phyloP scores from a whole-genome alignment of 2,329 filamentous ascomycete genomes.

The Phoma sp. region DNA sequence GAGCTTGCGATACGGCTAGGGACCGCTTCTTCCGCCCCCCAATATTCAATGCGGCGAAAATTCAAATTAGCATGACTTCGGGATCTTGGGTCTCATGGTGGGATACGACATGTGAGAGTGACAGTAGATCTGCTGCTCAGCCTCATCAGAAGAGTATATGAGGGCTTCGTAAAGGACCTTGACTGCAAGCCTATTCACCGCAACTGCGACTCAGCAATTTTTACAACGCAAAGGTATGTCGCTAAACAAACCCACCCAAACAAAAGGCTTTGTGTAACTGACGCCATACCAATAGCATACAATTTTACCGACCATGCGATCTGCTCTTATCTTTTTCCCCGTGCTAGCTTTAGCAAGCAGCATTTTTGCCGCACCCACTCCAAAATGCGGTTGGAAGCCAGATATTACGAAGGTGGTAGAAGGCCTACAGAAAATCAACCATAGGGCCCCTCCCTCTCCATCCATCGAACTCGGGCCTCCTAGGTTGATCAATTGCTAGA shows the following conservation, averaged over 20 bases:
- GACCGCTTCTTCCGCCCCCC: neutral
- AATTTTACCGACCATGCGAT: conserved; percentile 5
- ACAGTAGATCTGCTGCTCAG: conserved; percentile 1
- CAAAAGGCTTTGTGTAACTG: neutral
- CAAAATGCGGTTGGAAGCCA: conserved; percentile 7
- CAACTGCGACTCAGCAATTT: neutral
- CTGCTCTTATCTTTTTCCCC: conserved; percentile 6
- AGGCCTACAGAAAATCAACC: neutral
- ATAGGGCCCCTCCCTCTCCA: neutral
- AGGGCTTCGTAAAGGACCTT: neutral
- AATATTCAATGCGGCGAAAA: neutral
- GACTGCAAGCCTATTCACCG: neutral
- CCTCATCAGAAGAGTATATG: conserved; percentile 2
- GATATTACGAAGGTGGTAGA: neutral
- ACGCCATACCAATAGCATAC: neutral
- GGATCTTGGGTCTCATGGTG: neutral
- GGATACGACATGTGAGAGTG: conserved; percentile 7
- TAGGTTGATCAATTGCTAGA: conserved; percentile 2
- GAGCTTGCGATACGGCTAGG: neutral
- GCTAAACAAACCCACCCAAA: neutral
- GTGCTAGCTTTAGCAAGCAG: conserved; percentile 12
- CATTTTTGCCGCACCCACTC: conserved; percentile 24
- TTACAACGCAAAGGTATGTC: neutral
- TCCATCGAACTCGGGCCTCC: neutral
- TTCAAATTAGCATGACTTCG: conserved; percentile 2